A percentile compares a stretch with the other conserved stretches of the same genome.
phyloP scores from a whole-genome alignment of 495 filamentous ascomycete species.

The Baudoinia panamericana region DNA sequence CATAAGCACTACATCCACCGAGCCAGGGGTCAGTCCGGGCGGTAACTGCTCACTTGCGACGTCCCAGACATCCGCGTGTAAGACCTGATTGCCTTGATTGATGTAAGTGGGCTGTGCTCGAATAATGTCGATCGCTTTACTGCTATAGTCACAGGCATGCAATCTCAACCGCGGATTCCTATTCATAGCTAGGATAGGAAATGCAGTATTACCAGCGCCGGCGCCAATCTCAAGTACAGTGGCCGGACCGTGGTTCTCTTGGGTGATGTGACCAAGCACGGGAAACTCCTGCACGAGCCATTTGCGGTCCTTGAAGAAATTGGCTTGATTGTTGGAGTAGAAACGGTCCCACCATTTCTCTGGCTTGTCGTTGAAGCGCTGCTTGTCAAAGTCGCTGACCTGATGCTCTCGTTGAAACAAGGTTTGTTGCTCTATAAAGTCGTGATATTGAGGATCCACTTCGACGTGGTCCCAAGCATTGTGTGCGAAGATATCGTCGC shows the following conservation, averaged over 20 bases:
- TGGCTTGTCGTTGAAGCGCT: slow-evolving; percentile 73
- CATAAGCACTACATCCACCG: slow-evolving; percentile 80
- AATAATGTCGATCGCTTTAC: slow-evolving; percentile 81
- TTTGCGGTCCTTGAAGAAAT: slow-evolving; percentile 98
- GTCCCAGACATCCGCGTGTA: slow-evolving; percentile 90
- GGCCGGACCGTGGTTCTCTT: slow-evolving; percentile 44
- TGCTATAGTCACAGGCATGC: slow-evolving; percentile 88
- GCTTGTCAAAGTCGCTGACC: slow-evolving; percentile 75
- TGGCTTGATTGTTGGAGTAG: slow-evolving; percentile 85
- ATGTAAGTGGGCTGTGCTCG: slow-evolving; percentile 54
- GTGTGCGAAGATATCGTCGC: slow-evolving; percentile 82
- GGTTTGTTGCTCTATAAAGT: slow-evolving; percentile 70
- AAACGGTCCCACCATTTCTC: slow-evolving; percentile 95
- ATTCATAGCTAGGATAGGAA: slow-evolving; percentile 71
- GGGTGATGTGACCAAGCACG: slow-evolving; percentile 55
- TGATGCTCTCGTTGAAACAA: slow-evolving; percentile 66
- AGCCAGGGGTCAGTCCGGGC: slow-evolving; percentile 56
- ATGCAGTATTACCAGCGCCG: slow-evolving; percentile 91
- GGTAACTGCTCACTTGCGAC: slow-evolving; percentile 51
- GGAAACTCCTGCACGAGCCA: slow-evolving; percentile 95
- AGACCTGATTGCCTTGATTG: slow-evolving; percentile 39
- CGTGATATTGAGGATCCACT: slow-evolving; percentile 68
- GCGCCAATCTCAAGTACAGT: slow-evolving; percentile 82
- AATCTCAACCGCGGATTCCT: slow-evolving; percentile 64
- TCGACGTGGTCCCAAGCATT: slow-evolving; percentile 98